phyloP scores from a whole-genome alignment of 805 yeast genomes.

The Kodamaea sagamina region DNA sequence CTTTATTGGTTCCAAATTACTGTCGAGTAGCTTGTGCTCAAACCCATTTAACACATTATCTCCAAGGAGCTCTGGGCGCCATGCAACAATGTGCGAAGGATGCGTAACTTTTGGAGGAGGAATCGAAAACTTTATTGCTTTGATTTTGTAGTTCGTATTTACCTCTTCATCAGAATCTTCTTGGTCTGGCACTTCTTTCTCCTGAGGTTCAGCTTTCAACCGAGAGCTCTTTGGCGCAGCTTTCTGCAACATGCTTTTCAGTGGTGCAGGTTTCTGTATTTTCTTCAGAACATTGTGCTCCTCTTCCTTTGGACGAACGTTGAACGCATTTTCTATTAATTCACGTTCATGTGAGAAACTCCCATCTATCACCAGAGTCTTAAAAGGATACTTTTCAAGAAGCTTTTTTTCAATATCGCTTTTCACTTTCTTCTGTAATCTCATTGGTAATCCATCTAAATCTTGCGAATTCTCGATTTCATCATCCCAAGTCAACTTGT shows the following conservation, averaged over 20 bases:
- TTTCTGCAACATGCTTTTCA: background rate
- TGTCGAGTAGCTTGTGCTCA: conserved; percentile 26
- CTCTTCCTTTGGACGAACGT: background rate
- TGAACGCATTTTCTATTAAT: conserved; percentile 16
- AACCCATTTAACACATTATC: conserved; percentile 19
- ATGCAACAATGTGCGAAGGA: conserved; percentile 46
- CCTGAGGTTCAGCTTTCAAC: conserved; percentile 6
- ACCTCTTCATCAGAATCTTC: conserved; percentile 11
- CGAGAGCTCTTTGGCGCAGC: background rate
- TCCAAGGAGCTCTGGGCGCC: conserved; percentile 33
- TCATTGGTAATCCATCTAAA: conserved; percentile 36
- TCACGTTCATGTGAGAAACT: conserved; percentile 25
- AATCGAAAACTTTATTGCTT: conserved; percentile 32
- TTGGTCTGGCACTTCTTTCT: conserved; percentile 11
- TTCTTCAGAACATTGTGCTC: background rate
- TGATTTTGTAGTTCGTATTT: conserved; percentile 27
- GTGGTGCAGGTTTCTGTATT: background rate
- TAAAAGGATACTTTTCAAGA: conserved; percentile 38
- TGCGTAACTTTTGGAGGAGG: conserved; percentile 42
- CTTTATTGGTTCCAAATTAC: conserved; percentile 30
- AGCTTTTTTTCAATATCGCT: conserved; percentile 36
- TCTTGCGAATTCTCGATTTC: conserved; percentile 23
- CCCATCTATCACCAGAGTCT: conserved; percentile 27
- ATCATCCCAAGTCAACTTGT: conserved; percentile 36
- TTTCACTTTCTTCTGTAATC: conserved; percentile 41